Conservation (phyloP, 306 rosid species). For the Lathyrus tuberosus region DNA sequence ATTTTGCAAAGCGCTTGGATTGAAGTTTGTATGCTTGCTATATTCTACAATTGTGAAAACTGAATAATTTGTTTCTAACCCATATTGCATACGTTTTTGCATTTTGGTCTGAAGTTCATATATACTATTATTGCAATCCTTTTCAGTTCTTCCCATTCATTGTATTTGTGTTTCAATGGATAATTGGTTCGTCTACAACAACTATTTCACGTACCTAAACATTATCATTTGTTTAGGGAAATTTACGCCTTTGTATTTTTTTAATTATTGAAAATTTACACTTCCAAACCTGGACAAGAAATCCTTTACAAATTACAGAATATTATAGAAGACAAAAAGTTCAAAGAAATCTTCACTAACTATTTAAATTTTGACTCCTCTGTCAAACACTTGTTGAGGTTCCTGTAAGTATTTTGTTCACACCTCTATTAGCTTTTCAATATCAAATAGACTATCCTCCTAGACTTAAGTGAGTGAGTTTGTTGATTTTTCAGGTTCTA, state of each 20-base stretch:
- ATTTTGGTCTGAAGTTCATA: conserved; percentile 7
- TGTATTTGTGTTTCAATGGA: conserved; percentile 10
- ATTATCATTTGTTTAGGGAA: conserved; percentile 1
- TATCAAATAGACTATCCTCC: conserved; percentile 13
- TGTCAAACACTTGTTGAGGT: conserved; percentile 66
- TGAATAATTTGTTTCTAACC: conserved; percentile 10
- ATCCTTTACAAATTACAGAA: conserved; percentile 75
- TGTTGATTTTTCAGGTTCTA: conserved; percentile 61
- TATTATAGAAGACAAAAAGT: conserved; percentile 66
- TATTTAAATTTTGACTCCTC: conserved; percentile 59
- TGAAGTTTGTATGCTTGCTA: conserved; percentile 7
- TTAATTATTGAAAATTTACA: conserved; percentile 25
- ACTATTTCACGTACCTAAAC: not conserved
- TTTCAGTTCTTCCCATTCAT: conserved; percentile 19
- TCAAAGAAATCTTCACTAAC: conserved; percentile 56
- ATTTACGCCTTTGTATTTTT: conserved; percentile 16
- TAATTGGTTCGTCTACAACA: conserved; percentile 22
- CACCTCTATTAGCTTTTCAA: conserved; percentile 22
- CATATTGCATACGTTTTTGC: conserved; percentile 15
- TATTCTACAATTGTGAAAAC: conserved; percentile 24
- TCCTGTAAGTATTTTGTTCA: conserved; percentile 67
- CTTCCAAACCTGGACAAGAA: conserved; percentile 35
- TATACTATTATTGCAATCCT: conserved; percentile 21
- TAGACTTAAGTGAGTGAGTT: conserved; percentile 40
- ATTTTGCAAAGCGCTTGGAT: not conserved